Percentiles rank a stretch among this genome's conserved stretches.
Evolutionary conservation across 2,329 filamentous ascomycete species (phyloP).

Genomic region (Emericellopsis atlantica): DNA sequence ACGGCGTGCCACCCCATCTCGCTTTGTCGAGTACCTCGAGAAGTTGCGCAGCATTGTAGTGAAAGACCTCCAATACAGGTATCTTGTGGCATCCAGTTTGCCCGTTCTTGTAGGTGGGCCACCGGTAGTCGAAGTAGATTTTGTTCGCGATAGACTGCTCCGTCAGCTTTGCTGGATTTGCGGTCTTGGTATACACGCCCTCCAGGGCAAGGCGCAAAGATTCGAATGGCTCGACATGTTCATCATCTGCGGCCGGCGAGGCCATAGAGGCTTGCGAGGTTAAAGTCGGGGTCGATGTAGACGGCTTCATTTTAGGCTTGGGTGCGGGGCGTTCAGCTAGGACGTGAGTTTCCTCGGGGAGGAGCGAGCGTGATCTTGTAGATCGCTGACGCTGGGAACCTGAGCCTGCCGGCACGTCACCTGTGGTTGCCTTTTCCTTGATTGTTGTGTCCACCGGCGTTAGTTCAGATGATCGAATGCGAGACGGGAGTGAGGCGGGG

Average conservation of each 20-base stretch:
- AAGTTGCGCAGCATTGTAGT: conserved; percentile 30
- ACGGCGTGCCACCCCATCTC: conserved; percentile 17
- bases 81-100: conserved; percentile 23
- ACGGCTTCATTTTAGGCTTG: not conserved
- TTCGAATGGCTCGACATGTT: conserved; percentile 10
- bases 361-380: not conserved
- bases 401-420: too few species aligned
- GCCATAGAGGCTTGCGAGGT: not conserved
- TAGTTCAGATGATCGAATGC: too few species aligned
- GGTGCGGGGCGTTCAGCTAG: not conserved
- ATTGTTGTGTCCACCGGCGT: too few species aligned
- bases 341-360: not conserved
- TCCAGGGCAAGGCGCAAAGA: conserved; percentile 14
- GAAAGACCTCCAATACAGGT: conserved; percentile 25
- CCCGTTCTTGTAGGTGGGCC: conserved; percentile 14
- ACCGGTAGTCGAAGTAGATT: conserved; percentile 18
- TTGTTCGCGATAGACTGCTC: conserved; percentile 10
- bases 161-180: conserved; percentile 11
- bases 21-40: conserved; percentile 17
- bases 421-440: too few species aligned
- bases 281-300: conserved; percentile 3
- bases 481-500: too few species aligned
- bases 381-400: not conserved
- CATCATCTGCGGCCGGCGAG: not conserved
- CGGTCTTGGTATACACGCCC: conserved; percentile 5